Evolutionary conservation across 768 basidiomycete species (phyloP), one percentile per base, ranked within the genome.

Genomic region (Vararia minispora): DNA sequence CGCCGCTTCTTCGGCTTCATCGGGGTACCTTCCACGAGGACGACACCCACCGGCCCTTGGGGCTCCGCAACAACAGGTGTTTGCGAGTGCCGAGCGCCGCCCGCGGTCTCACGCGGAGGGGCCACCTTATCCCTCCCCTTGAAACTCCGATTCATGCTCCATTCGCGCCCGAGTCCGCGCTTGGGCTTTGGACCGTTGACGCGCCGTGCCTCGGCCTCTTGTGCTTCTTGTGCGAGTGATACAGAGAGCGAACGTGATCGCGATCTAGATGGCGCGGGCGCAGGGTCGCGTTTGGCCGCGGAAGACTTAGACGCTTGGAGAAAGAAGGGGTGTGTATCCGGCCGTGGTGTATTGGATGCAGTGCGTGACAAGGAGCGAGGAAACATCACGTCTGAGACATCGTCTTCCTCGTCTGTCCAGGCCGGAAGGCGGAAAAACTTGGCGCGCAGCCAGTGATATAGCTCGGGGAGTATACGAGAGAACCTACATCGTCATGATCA

Each of bases 121-220:
- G 44, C 43, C 14, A 29, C 36, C 16, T 25, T 30, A 14, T 36
- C 43, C n/a, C 65, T 65, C 18, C 60, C 60, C 50, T 75, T 82
- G 59, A 84, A 83, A 17, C 59, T 69, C 23, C 80, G 68, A 13
- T 76, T 75, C 83, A 86, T 87, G 58, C 79, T 85, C 45, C 85
- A 65, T 52, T 86, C 81, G 23, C 79, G 68, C 41, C 66, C 75
- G n/a, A 84, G 57, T 1, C 70, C 58, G 8, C 71, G 66, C 44
- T 72, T 73, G 50, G 73, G 72, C 5, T 59, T 55, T 24, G 41
- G 51, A 13, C 44, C 41, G 28, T 48, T 47, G 3, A 51, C 56
- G n/a, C 62, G 59, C 28, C 61, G 58, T 13, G 56, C 52, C 24
- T 58, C 61, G 6, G 68, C 68, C 47, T 84, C 80, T 44, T 76